Conservation (phyloP, 208 protist species). For the Leishmania gerbilli region DNA sequence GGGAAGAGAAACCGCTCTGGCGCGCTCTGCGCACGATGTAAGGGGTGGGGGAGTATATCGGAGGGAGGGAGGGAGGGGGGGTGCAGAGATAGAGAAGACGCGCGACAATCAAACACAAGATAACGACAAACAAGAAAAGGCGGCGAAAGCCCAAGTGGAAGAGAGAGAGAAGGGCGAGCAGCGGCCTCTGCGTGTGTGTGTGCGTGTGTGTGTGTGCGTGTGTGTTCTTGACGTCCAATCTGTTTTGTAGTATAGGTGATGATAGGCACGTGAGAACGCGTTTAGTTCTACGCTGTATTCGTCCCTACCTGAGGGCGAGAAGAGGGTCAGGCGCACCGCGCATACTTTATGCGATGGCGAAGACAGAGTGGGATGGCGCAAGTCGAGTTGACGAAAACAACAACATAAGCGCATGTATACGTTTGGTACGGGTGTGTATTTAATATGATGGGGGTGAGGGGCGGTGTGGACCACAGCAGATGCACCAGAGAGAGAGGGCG, state of each 20-base stretch:
- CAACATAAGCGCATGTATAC: background rate
- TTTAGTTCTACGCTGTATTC: background rate
- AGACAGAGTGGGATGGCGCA: background rate
- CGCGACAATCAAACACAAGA: background rate
- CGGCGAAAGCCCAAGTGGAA: background rate
- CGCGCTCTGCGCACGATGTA: background rate
- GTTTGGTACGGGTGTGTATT: background rate
- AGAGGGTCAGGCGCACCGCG: background rate
- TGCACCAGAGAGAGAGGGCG: background rate
- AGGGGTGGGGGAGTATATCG: background rate
- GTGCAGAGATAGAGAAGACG: background rate
- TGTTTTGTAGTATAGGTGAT: background rate
- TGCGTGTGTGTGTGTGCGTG: background rate
- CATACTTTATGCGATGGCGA: background rate
- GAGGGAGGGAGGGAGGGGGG: background rate
- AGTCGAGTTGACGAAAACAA: too few species aligned
- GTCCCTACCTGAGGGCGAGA: background rate
- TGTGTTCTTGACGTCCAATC: background rate
- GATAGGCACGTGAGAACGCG: background rate
- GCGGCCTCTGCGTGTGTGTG: too few species aligned
- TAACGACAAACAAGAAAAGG: background rate
- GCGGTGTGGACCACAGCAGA: background rate
- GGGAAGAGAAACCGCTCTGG: background rate
- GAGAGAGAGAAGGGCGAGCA: background rate
- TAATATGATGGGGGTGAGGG: background rate